These are phyloP conservation scores for Lachnellula suecica DNA, from an alignment of 2,329 filamentous ascomycete species.

Conservation along the genomic window DNA sequence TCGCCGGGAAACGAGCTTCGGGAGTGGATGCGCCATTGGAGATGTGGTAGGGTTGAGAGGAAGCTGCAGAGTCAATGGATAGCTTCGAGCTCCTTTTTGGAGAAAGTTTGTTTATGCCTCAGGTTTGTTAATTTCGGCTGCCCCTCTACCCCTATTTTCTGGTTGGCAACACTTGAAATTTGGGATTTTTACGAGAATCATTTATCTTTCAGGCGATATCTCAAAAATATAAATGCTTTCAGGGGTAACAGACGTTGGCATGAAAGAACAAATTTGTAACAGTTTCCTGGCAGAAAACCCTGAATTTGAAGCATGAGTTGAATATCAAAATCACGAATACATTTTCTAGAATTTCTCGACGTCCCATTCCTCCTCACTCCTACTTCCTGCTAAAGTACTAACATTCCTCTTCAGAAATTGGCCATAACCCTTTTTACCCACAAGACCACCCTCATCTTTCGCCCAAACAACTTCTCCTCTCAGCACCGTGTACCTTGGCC, in stretches of 20 bases:
- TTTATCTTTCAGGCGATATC: too few relatives aligned
- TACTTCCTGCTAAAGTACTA: conserved; percentile 36
- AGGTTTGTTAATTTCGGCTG: too few relatives aligned
- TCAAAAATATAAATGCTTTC: too few relatives aligned
- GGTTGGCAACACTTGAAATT: too few relatives aligned
- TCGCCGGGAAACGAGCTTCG: conserved; percentile 25
- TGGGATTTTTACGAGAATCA: too few relatives aligned
- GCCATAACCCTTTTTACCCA: conserved; percentile 48
- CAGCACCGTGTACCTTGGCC: conserved; percentile 61
- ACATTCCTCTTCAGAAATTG: conserved; percentile 45
- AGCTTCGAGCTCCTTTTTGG: neutral
- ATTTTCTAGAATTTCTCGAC: conserved; percentile 28
- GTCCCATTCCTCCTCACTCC: conserved; percentile 31
- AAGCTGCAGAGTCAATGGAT: neutral
- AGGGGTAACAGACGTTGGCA: too few relatives aligned
- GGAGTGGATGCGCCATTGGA: conserved; percentile 27
- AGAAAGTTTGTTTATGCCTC: neutral
- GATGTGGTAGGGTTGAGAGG: neutral
- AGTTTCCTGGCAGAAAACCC: too few relatives aligned
- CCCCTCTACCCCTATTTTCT: too few relatives aligned
- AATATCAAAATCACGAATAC: too few relatives aligned
- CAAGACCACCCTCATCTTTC: conserved; percentile 48
- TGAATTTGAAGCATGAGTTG: too few relatives aligned
- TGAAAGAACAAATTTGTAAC: too few relatives aligned
- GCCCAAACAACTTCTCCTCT: conserved; percentile 60